Percentiles rank a stretch among this genome's conserved stretches.
Conservation (phyloP, 768 basidiomycete genomes). For the Lactifluus rugatus region DNA sequence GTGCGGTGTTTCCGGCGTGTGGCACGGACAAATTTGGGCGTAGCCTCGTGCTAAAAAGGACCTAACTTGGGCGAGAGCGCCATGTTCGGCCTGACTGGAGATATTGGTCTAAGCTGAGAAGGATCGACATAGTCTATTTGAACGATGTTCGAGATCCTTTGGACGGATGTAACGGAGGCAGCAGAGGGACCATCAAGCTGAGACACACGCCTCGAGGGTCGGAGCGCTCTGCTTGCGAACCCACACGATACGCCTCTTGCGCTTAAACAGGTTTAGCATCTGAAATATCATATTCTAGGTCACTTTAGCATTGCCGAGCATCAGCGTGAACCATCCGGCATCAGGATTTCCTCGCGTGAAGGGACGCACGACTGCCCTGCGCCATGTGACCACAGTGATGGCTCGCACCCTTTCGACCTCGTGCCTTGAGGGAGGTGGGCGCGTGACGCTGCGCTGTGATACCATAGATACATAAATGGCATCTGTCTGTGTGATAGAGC, state of each 20-base stretch:
- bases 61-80: background rate
- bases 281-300: background rate
- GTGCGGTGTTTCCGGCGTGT: background rate
- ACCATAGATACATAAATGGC: background rate
- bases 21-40: background rate
- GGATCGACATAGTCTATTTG: slow-evolving; percentile 1
- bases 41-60: background rate
- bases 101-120: background rate
- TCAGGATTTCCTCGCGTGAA: background rate
- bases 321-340: background rate
- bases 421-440: background rate
- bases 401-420: background rate
- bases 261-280: background rate
- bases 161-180: background rate
- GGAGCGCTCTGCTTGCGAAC: background rate
- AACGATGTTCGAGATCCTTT: background rate
- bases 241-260: background rate
- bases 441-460: background rate
- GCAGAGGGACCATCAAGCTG: background rate
- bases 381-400: background rate
- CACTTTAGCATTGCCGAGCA: background rate
- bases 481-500: background rate
- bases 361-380: background rate
- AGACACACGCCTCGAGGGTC: background rate
- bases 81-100: background rate